A percentile compares a stretch with the other conserved stretches of the same genome.
Conservation (phyloP, 2,329 filamentous ascomycete genomes). For the Lasiodiplodia gonubiensis region DNA sequence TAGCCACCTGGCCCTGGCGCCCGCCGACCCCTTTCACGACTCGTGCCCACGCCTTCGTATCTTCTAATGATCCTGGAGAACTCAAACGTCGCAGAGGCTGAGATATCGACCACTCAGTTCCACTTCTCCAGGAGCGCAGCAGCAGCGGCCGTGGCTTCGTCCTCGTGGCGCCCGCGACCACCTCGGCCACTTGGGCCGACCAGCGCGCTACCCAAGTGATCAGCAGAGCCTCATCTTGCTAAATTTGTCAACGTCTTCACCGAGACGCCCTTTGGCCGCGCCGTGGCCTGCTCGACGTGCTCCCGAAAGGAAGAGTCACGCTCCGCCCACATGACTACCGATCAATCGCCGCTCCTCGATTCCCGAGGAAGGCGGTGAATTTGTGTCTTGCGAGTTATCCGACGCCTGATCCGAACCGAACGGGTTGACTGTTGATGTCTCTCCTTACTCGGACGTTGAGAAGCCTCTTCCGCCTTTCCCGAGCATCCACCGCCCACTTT, state of each 20-base stretch:
- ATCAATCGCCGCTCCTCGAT: constrained; percentile 1
- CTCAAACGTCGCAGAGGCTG: not conserved
- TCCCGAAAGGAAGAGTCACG: not conserved
- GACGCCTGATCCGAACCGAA: not conserved
- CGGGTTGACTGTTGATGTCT: not conserved
- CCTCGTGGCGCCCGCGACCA: no score
- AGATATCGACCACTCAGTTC: not conserved
- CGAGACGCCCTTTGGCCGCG: not conserved
- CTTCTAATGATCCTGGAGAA: constrained; percentile 7
- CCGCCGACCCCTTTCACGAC: constrained; percentile 7
- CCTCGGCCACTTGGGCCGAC: not conserved
- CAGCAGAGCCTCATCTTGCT: constrained; percentile 1
- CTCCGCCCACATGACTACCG: constrained; percentile 5
- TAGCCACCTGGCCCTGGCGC: not conserved
- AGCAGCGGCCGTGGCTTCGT: not conserved
- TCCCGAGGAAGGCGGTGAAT: not conserved
- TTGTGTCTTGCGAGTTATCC: not conserved
- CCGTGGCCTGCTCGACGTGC: not conserved
- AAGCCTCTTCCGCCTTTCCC: not conserved
- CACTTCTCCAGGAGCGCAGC: not conserved
- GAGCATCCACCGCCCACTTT: no score
- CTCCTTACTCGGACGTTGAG: constrained; percentile 6
- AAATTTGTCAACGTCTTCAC: not conserved
- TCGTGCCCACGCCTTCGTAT: constrained; percentile 13
- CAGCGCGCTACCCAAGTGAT: not conserved